A percentile compares a stretch with the other conserved stretches of the same genome.
These are phyloP conservation scores for Cyberlindnera euphorbiiphila DNA, from an alignment of 805 yeast genomes.

Conservation along the genomic window DNA sequence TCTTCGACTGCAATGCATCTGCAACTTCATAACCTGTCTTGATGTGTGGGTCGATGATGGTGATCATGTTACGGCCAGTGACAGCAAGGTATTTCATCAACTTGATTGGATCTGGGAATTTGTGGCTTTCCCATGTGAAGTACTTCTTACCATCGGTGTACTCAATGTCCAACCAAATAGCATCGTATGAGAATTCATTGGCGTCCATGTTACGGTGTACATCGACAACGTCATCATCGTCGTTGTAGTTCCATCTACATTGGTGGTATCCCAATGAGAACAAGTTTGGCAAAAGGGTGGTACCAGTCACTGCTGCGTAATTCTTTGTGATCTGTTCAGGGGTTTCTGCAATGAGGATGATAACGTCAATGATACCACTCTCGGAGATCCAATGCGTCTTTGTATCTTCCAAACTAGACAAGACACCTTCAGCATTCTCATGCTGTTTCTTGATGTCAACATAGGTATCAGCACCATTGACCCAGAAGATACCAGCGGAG, in stretches of 20 bases:
- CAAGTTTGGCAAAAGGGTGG: conserved; percentile 64
- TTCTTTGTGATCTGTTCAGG: conserved; percentile 53
- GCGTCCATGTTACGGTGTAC: conserved; percentile 70
- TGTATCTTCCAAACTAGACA: conserved; percentile 25
- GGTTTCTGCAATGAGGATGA: conserved; percentile 58
- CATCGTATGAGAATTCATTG: conserved; percentile 76
- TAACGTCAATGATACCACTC: conserved; percentile 75
- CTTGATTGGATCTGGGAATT: conserved; percentile 69
- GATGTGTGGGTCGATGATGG: conserved; percentile 89
- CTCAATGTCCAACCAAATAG: conserved; percentile 93
- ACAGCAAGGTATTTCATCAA: conserved; percentile 63
- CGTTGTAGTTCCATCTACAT: conserved; percentile 96
- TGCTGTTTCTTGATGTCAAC: conserved; percentile 56
- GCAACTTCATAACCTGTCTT: conserved; percentile 68
- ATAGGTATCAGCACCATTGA: conserved; percentile 90
- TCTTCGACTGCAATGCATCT: conserved; percentile 40
- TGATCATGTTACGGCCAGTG: conserved; percentile 76
- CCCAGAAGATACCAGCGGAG: conserved; percentile 83
- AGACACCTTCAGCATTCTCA: conserved; percentile 15
- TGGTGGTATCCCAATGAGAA: conserved; percentile 91
- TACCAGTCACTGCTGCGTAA: conserved; percentile 73
- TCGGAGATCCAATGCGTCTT: conserved; percentile 93
- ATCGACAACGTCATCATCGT: conserved; percentile 76
- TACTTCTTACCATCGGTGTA: conserved; percentile 83
- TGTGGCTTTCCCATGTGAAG: conserved; percentile 81